A percentile compares a stretch with the other conserved stretches of the same genome.
Evolutionary conservation across 352 stramenopile genomes (phyloP).

Genomic region (Achlya hypogyna): DNA sequence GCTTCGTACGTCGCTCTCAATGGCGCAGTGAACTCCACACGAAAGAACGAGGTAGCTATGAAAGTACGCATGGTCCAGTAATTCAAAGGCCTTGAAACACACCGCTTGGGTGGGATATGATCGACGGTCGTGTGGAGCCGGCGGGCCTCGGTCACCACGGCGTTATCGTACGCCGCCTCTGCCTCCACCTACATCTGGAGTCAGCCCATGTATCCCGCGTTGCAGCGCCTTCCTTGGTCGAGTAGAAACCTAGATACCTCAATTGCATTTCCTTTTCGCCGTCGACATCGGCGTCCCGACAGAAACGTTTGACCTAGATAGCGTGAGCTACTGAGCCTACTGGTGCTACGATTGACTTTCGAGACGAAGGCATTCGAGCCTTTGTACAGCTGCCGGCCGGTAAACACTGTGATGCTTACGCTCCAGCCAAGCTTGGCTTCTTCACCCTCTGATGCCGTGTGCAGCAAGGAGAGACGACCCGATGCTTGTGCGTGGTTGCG

Average conservation of each 20-base stretch:
- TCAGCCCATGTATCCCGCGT: neutral
- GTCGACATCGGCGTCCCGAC: constrained; percentile 40
- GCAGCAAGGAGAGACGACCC: constrained; percentile 31
- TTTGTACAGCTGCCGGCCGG: constrained; percentile 53
- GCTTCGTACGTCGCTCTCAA: constrained; percentile 49
- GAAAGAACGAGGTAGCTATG: constrained; percentile 46
- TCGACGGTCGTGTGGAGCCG: constrained; percentile 51
- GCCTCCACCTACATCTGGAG: constrained; percentile 31
- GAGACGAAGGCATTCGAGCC: constrained; percentile 60
- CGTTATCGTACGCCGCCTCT: constrained; percentile 58
- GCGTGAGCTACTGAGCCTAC: neutral
- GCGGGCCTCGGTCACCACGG: constrained; percentile 45
- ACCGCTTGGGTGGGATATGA: constrained; percentile 44
- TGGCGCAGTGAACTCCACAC: constrained; percentile 69
- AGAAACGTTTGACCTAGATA: constrained; percentile 47
- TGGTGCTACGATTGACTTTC: constrained; percentile 22
- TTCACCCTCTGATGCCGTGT: constrained; percentile 13
- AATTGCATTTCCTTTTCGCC: constrained; percentile 50
- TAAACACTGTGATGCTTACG: constrained; percentile 54
- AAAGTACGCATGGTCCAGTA: neutral
- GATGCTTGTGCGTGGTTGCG: constrained; percentile 37
- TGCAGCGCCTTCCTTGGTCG: constrained; percentile 26
- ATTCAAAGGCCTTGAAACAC: neutral
- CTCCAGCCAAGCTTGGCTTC: constrained; percentile 44
- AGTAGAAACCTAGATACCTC: constrained; percentile 63